A percentile compares a stretch with the other conserved stretches of the same genome.
phyloP scores from a whole-genome alignment of 345 rosid genomes.

The Gossypium herbaceum region DNA sequence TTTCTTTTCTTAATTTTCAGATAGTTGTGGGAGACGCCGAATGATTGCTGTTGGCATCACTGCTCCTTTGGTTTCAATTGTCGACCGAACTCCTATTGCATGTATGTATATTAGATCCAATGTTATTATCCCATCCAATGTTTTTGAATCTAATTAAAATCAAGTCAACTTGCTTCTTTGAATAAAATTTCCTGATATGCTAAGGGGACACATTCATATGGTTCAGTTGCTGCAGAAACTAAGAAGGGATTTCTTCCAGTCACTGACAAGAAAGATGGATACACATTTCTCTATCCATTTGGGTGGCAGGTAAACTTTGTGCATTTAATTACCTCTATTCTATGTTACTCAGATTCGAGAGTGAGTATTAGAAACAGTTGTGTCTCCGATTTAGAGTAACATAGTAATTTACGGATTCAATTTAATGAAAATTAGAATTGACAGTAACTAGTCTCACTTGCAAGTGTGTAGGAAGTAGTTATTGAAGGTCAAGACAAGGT shows the following conservation, averaged over 20 bases:
- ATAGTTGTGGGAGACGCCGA: constrained; percentile 57
- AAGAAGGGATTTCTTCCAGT: constrained; percentile 69
- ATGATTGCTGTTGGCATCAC: constrained; percentile 51
- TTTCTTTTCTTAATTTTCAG: constrained; percentile 27
- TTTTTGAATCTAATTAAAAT: background rate
- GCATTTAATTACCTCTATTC: background rate
- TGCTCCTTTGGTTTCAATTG: constrained; percentile 58
- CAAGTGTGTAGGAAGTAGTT: constrained; percentile 55
- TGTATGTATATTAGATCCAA: background rate
- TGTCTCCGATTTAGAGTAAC: background rate
- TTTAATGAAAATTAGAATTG: background rate
- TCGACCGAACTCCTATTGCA: constrained; percentile 39
- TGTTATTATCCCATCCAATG: background rate
- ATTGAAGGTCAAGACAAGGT: constrained; percentile 92
- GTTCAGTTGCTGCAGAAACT: constrained; percentile 98
- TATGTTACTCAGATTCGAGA: background rate
- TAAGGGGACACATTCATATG: constrained; percentile 80
- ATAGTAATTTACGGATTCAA: background rate
- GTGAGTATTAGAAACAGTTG: background rate
- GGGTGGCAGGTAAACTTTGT: constrained; percentile 76
- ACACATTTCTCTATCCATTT: constrained; percentile 77
- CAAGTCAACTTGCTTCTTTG: background rate
- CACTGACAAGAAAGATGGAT: constrained; percentile 75
- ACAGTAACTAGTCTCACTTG: constrained; percentile 6
- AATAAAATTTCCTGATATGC: constrained; percentile 39